These are phyloP conservation scores for Pleurotus eryngii DNA, from an alignment of 768 basidiomycete species.

Conservation along the genomic window DNA sequence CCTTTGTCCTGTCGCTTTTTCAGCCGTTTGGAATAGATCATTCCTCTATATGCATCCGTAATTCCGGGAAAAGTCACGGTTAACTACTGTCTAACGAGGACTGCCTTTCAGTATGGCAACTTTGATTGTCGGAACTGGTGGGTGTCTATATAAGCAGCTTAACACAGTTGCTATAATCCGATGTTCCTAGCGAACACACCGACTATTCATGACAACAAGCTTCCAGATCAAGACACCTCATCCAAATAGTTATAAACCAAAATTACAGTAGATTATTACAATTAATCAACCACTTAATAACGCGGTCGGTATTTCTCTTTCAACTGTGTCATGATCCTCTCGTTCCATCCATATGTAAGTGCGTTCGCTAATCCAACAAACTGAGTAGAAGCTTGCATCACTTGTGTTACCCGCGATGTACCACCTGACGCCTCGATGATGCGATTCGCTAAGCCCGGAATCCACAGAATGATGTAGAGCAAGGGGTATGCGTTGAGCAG, in stretches of 20 bases:
- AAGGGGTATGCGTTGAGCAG: slow-evolving; percentile 15
- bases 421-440: slow-evolving; percentile 12
- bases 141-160: slow-evolving; percentile 95
- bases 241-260: too few relatives aligned
- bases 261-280: too few relatives aligned
- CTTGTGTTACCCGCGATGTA: slow-evolving; percentile 6
- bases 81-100: slow-evolving; percentile 92
- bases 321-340: slow-evolving; percentile 8
- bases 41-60: slow-evolving; percentile 85
- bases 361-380: slow-evolving; percentile 13
- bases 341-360: slow-evolving; percentile 13
- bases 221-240: too few relatives aligned
- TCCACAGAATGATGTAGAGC: slow-evolving; percentile 14
- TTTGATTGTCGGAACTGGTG: slow-evolving; percentile 98
- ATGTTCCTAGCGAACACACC: too few relatives aligned
- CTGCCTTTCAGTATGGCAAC: slow-evolving; percentile 77
- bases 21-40: slow-evolving; percentile 33
- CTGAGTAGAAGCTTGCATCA: slow-evolving; percentile 12
- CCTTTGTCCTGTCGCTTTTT: slow-evolving; percentile 21
- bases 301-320: background rate
- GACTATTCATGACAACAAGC: too few relatives aligned
- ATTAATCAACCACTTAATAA: too few relatives aligned
- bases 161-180: slow-evolving; percentile 44
- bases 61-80: slow-evolving; percentile 96
- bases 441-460: slow-evolving; percentile 13